Evolutionary conservation across 768 basidiomycete genomes (phyloP).

Genomic region (Rhizopogon vinicolor): DNA sequence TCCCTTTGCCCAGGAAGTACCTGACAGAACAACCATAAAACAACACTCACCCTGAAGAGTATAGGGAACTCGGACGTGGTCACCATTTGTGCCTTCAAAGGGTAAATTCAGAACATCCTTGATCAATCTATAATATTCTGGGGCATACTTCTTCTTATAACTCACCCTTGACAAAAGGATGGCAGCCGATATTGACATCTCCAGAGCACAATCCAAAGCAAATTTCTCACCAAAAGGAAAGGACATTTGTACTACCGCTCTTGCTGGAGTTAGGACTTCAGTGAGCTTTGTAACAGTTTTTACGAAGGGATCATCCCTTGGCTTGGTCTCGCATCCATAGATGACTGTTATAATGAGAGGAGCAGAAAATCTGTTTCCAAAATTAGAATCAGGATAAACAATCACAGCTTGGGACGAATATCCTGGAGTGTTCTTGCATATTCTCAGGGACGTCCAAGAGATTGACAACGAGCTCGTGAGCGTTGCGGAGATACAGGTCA

Average conservation of each 20-base stretch:
- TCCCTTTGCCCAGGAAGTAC: background rate
- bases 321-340: background rate
- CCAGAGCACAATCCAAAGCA: background rate
- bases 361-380: background rate
- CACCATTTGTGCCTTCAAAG: background rate
- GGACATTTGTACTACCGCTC: background rate
- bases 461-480: background rate
- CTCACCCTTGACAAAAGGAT: background rate
- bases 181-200: no score
- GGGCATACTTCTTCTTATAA: background rate
- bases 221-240: background rate
- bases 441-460: background rate
- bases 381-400: background rate
- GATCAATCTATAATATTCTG: no score
- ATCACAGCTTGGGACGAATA: background rate
- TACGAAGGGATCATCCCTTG: background rate
- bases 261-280: background rate
- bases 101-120: background rate
- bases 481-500: background rate
- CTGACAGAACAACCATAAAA: background rate
- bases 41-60: background rate
- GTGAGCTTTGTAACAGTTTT: background rate
- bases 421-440: background rate
- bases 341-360: background rate
- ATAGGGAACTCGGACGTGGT: background rate